These are phyloP conservation scores for Leishmania tarentolae DNA, from an alignment of 208 protist genomes.

Conservation along the genomic window DNA sequence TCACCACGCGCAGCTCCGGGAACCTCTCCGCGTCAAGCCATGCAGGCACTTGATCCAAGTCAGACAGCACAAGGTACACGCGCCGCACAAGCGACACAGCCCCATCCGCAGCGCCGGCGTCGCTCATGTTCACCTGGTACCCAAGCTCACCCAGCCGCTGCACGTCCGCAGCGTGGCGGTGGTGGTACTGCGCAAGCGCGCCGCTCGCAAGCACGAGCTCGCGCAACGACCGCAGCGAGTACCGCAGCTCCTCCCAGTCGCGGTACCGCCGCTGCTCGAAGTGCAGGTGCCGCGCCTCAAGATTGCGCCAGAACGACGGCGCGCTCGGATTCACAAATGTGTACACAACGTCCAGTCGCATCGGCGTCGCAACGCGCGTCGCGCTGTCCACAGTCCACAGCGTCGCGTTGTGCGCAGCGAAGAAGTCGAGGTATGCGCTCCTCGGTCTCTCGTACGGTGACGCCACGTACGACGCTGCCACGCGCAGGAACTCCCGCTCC, in stretches of 20 bases:
- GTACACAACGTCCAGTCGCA: constrained; percentile 59
- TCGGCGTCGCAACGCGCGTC: constrained; percentile 27
- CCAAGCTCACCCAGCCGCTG: constrained; percentile 25
- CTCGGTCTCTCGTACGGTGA: constrained; percentile 15
- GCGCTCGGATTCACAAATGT: constrained; percentile 57
- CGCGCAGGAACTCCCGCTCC: constrained; percentile 28
- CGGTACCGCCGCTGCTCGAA: constrained; percentile 32
- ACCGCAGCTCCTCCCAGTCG: constrained; percentile 67
- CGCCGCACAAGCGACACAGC: constrained; percentile 31
- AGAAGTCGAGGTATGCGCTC: constrained; percentile 44
- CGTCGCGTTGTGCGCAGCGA: constrained; percentile 36
- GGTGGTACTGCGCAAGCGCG: constrained; percentile 31
- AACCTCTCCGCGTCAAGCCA: constrained; percentile 44
- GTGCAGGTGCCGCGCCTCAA: constrained; percentile 28
- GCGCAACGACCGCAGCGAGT: constrained; percentile 48
- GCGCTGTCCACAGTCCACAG: constrained; percentile 44
- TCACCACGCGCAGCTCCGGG: constrained; percentile 38
- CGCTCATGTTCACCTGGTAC: constrained; percentile 27
- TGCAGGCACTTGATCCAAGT: constrained; percentile 39
- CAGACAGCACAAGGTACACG: constrained; percentile 44
- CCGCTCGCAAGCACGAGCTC: constrained; percentile 29
- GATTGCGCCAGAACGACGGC: constrained; percentile 33
- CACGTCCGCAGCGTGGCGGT: constrained; percentile 25
- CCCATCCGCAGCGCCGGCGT: constrained; percentile 10
- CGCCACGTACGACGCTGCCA: constrained; percentile 39